Evolutionary conservation across 805 yeast species (phyloP).

Genomic region (Suhomyces tanzawaensis): DNA sequence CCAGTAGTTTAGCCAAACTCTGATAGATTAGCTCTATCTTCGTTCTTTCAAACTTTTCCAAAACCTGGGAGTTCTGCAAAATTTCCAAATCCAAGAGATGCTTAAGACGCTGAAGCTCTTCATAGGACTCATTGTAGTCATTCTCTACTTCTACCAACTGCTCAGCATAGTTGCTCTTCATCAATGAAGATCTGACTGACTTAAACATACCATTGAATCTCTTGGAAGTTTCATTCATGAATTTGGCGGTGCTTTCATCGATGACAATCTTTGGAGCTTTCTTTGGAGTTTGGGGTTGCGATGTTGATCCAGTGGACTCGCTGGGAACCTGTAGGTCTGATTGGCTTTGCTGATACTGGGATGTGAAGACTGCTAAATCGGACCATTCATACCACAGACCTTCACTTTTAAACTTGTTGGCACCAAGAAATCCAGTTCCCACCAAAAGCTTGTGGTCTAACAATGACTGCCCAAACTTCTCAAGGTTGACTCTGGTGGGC

Average conservation of each 20-base stretch:
- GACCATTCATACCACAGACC: constrained; percentile 48
- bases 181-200: constrained; percentile 29
- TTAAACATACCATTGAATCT: constrained; percentile 24
- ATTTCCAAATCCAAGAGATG: constrained; percentile 32
- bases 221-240: constrained; percentile 23
- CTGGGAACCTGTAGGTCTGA: background rate
- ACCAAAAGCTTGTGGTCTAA: constrained; percentile 32
- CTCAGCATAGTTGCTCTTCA: constrained; percentile 29
- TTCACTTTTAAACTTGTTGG: constrained; percentile 38
- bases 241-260: constrained; percentile 5
- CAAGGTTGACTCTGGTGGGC: constrained; percentile 36
- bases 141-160: constrained; percentile 26
- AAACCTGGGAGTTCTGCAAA: constrained; percentile 14
- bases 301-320: background rate
- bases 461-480: constrained; percentile 40
- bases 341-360: constrained; percentile 10
- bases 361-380: constrained; percentile 24
- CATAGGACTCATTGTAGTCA: constrained; percentile 33
- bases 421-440: constrained; percentile 31
- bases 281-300: background rate
- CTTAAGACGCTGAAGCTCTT: constrained; percentile 30
- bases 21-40: constrained; percentile 34
- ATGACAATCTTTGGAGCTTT: constrained; percentile 1
- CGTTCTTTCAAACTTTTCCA: constrained; percentile 35
- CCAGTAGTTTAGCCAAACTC: constrained; percentile 34